A percentile compares a stretch with the other conserved stretches of the same genome.
Evolutionary conservation across 257 asterid species (phyloP).

Genomic region (Przewalskia tangutica): DNA sequence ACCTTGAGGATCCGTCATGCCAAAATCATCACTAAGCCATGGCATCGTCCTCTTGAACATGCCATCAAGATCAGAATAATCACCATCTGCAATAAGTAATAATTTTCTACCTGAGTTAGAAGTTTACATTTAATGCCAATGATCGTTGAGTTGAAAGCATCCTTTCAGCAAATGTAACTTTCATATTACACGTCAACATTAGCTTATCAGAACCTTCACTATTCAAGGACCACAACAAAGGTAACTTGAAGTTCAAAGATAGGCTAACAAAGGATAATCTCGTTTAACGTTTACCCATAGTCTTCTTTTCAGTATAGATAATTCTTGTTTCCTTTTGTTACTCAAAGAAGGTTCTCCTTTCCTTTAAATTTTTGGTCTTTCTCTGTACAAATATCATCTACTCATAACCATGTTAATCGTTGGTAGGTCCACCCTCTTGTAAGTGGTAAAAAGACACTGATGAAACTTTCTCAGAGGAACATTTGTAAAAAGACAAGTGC

Average conservation of each 20-base stretch:
- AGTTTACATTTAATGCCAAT: neutral
- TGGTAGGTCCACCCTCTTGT: neutral
- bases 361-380: neutral
- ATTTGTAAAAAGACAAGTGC: neutral
- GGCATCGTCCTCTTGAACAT: slow-evolving; percentile 76
- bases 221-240: neutral
- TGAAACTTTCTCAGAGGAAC: neutral
- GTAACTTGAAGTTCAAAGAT: neutral
- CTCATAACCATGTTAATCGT: neutral
- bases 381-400: neutral
- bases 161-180: neutral
- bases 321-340: no score
- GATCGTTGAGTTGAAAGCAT: neutral
- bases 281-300: no score
- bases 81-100: slow-evolving; percentile 51
- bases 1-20: slow-evolving; percentile 59
- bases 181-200: neutral
- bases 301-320: no score
- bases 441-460: neutral
- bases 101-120: neutral
- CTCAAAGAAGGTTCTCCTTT: neutral
- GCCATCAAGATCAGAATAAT: slow-evolving; percentile 61
- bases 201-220: neutral
- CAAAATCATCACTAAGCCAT: slow-evolving; percentile 76
- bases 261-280: neutral